Percentiles rank a stretch among this genome's conserved stretches.
phyloP scores from a whole-genome alignment of 1,284 basidiomycete species.

The Puccinia brachypodii region DNA sequence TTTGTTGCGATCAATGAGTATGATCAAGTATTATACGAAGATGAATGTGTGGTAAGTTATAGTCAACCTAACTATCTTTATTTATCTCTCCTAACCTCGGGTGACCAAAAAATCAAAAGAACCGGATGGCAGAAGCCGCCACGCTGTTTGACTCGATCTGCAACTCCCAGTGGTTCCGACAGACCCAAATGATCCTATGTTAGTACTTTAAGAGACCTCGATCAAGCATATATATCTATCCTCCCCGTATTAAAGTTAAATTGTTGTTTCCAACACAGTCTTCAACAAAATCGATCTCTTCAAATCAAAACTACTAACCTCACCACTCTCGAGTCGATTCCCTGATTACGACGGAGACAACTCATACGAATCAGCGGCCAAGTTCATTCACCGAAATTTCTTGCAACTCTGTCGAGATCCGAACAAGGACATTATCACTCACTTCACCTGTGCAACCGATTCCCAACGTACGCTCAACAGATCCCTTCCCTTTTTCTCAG shows the following conservation, averaged over 20 bases:
- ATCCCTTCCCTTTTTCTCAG: background rate
- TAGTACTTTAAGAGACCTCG: background rate
- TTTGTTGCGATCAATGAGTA: constrained; percentile 44
- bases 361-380: constrained; percentile 41
- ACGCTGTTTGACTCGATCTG: constrained; percentile 45
- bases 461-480: constrained; percentile 7
- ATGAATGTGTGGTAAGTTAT: constrained; percentile 30
- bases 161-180: constrained; percentile 42
- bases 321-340: constrained; percentile 16
- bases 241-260: no score
- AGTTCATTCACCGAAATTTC: constrained; percentile 47
- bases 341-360: constrained; percentile 41
- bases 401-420: constrained; percentile 42
- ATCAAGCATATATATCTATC: background rate
- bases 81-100: no score
- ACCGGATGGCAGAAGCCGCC: constrained; percentile 42
- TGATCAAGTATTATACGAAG: constrained; percentile 36
- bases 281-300: constrained; percentile 48
- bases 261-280: no score
- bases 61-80: background rate
- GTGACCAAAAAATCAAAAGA: constrained; percentile 4
- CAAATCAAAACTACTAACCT: constrained; percentile 26
- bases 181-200: constrained; percentile 46
- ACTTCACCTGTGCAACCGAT: constrained; percentile 44
- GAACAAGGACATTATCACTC: constrained; percentile 45